Evolutionary conservation across 2,329 filamentous ascomycete species (phyloP), one percentile per base, ranked within the genome.

Genomic region (Fusarium fracticaudum): DNA sequence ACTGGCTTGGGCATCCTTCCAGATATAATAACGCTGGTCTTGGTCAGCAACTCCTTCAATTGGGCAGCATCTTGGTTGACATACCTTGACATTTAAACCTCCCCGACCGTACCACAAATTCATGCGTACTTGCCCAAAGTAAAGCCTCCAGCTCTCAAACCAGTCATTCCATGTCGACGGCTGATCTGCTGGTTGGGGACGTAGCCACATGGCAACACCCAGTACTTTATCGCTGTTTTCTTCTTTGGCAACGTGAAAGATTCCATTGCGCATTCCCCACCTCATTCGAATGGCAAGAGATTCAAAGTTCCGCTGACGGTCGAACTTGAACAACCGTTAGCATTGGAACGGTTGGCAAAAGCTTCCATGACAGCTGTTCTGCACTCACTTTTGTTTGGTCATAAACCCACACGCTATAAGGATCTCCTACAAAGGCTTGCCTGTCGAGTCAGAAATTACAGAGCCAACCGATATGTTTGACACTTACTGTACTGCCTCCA

Each of bases 121-220:
- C 87, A 92, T 93, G 18, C 86, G 82, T 20, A 92, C 84, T 77
- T 94, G 92, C 50, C 87, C 86, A 61, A 90, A 81, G 84, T 90
- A 94, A 20, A 94, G 84, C n/a, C 86, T 84, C 90, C 91, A 94
- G 64, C 84, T 84, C 64, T 92, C 89, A 4, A 88, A 79, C 87
- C 90, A 93, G 55, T 90, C 86, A 31, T 84, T 82, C 91, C 91
- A 94, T 11, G 86, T 87, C 50, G 87, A 83, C 22, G 86, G 84
- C 53, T 86, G 78, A 9, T 80, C 83, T 1, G 84, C 79, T 1
- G 83, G 83, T 20, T 85, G 85, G 0, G 92, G 92, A 2, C 87
- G 87, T 60, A 93, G 84, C 92, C 92, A 94, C 88, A 93, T 93
- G 65, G 91, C 90, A 31, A 93, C 90, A 15, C 92, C 92, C 35